Conservation (phyloP, 805 yeast species). For the Lipomyces kockii region DNA sequence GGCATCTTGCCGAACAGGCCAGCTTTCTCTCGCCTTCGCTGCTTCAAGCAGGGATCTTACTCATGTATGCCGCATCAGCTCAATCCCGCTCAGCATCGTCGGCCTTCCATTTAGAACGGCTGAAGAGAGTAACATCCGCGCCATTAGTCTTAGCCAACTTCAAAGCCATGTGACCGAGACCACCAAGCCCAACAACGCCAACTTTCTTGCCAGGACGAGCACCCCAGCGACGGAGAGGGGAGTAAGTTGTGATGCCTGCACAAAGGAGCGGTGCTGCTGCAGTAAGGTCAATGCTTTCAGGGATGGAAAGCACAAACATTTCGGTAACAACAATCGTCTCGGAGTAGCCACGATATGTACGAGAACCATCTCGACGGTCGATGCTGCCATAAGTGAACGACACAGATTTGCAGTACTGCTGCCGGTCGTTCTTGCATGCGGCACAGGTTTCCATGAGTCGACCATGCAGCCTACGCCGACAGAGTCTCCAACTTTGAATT, state of each 20-base stretch:
- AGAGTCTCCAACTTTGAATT: conserved; percentile 65
- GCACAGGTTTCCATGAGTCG: conserved; percentile 65
- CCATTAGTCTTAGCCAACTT: conserved; percentile 64
- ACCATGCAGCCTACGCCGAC: conserved; percentile 80
- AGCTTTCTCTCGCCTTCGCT: too few relatives aligned
- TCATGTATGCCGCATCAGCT: too few relatives aligned
- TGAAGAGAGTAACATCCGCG: conserved; percentile 60
- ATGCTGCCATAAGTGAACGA: conserved; percentile 57
- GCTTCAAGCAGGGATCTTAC: too few relatives aligned
- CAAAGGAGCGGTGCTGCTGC: conserved; percentile 74
- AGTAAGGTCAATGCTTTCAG: conserved; percentile 56
- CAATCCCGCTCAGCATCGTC: conserved; percentile 56
- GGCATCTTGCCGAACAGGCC: too few relatives aligned
- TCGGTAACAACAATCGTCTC: conserved; percentile 66
- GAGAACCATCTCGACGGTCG: conserved; percentile 61
- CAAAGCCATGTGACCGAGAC: conserved; percentile 67
- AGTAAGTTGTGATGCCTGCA: conserved; percentile 74
- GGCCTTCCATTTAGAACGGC: conserved; percentile 56
- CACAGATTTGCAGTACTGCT: conserved; percentile 56
- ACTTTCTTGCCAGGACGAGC: conserved; percentile 57
- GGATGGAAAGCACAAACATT: conserved; percentile 64
- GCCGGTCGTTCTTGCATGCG: conserved; percentile 59
- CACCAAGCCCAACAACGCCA: conserved; percentile 68
- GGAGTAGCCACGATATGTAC: conserved; percentile 69
- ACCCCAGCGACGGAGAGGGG: conserved; percentile 59